Percentiles rank a stretch among this genome's conserved stretches.
Evolutionary conservation across 2,329 filamentous ascomycete species (phyloP).

Genomic region (Fusarium sp.): DNA sequence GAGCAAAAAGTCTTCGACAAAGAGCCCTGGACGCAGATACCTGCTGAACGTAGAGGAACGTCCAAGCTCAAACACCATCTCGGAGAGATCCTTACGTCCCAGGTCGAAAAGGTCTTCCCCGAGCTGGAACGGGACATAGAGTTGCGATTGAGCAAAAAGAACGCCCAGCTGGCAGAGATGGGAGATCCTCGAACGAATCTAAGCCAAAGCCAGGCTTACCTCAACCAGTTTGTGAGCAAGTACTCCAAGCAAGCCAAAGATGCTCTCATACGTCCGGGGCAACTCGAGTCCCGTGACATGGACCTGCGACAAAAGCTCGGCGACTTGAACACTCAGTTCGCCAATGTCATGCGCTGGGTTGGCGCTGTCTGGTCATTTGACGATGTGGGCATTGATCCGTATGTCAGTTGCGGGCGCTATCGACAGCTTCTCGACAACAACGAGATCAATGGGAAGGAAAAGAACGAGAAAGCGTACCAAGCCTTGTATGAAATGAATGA

Average conservation of each 20-base stretch:
- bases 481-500: background rate
- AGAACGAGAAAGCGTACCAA: background rate
- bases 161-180: background rate
- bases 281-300: background rate
- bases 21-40: background rate
- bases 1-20: background rate
- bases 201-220: background rate
- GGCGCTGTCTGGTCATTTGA: background rate
- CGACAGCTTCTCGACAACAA: background rate
- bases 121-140: background rate
- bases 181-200: background rate
- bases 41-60: background rate
- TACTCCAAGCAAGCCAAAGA: background rate
- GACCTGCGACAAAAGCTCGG: background rate
- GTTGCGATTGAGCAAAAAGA: background rate
- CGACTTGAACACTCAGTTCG: background rate
- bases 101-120: background rate
- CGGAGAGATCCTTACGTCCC: background rate
- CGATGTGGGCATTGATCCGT: background rate
- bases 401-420: background rate
- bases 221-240: conserved; percentile 2
- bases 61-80: background rate
- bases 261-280: background rate
- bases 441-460: background rate
- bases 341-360: background rate